Percentiles rank a stretch among this genome's conserved stretches.
Evolutionary conservation across 129 eudicot genomes (phyloP).

Genomic region (Flaveria linearis): DNA sequence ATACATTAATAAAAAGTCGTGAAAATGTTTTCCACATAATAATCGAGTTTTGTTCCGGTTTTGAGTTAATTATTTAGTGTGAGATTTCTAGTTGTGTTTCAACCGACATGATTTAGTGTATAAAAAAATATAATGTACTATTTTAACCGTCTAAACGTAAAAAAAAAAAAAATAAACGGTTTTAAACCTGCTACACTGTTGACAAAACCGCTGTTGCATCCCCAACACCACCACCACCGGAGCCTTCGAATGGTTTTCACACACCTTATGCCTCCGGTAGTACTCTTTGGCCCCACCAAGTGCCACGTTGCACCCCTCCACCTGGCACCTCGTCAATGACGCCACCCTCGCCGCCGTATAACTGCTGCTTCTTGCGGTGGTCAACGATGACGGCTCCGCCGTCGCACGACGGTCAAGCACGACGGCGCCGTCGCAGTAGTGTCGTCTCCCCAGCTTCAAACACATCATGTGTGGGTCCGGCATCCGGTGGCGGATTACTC

Average conservation of each 20-base stretch:
- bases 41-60: too few relatives aligned
- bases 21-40: too few relatives aligned
- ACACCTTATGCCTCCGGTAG: constrained; percentile 69
- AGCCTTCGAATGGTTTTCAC: constrained; percentile 72
- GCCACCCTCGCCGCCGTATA: background rate
- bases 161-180: background rate
- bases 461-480: constrained; percentile 68
- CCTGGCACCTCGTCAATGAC: constrained; percentile 57
- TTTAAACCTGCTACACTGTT: constrained; percentile 74
- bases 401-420: constrained; percentile 15
- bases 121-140: background rate
- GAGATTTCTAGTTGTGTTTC: too few relatives aligned
- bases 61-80: too few relatives aligned
- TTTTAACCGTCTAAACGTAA: background rate
- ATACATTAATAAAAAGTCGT: too few relatives aligned
- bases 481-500: constrained; percentile 20
- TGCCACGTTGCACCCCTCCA: constrained; percentile 67
- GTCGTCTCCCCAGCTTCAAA: constrained; percentile 71
- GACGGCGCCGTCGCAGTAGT: constrained; percentile 46
- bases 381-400: constrained; percentile 21
- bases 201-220: constrained; percentile 67
- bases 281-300: constrained; percentile 58
- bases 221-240: constrained; percentile 66
- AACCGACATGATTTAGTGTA: background rate
- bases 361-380: constrained; percentile 37